Evolutionary conservation across 495 filamentous ascomycete genomes (phyloP).

Genomic region (Hyphodiscus hymeniophilus): DNA sequence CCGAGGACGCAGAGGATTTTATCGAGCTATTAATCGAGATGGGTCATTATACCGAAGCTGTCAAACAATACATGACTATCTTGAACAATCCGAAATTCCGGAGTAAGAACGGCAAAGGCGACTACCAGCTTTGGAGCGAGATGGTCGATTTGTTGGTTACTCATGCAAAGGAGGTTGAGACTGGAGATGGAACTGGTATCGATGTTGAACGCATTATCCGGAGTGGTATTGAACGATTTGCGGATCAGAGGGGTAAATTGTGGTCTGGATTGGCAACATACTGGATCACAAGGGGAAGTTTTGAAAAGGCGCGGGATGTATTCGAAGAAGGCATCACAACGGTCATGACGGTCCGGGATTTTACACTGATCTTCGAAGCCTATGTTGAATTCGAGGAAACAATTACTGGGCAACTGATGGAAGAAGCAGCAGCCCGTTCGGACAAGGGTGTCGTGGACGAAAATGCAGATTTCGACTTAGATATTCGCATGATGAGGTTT

Average conservation of each 20-base stretch:
- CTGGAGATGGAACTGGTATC: constrained; percentile 68
- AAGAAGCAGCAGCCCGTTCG: constrained; percentile 71
- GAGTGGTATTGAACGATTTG: constrained; percentile 86
- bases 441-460: constrained; percentile 76
- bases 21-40: constrained; percentile 80
- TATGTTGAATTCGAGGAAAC: constrained; percentile 98
- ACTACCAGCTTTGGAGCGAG: constrained; percentile 96
- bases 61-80: constrained; percentile 87
- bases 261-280: constrained; percentile 96
- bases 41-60: constrained; percentile 83
- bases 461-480: constrained; percentile 88
- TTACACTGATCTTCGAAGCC: constrained; percentile 91
- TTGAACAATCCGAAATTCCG: constrained; percentile 87
- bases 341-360: constrained; percentile 98
- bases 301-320: constrained; percentile 81
- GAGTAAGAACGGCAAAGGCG: constrained; percentile 88
- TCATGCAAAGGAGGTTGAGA: constrained; percentile 79
- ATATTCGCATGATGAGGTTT: constrained; percentile 96
- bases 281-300: constrained; percentile 88
- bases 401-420: constrained; percentile 85
- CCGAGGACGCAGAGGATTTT: constrained; percentile 92
- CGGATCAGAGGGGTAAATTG: constrained; percentile 92
- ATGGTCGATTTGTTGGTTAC: constrained; percentile 96
- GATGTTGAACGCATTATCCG: constrained; percentile 90
- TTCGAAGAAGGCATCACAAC: constrained; percentile 97